Conservation (phyloP, 495 filamentous ascomycete genomes). For the Neurospora sp. region DNA sequence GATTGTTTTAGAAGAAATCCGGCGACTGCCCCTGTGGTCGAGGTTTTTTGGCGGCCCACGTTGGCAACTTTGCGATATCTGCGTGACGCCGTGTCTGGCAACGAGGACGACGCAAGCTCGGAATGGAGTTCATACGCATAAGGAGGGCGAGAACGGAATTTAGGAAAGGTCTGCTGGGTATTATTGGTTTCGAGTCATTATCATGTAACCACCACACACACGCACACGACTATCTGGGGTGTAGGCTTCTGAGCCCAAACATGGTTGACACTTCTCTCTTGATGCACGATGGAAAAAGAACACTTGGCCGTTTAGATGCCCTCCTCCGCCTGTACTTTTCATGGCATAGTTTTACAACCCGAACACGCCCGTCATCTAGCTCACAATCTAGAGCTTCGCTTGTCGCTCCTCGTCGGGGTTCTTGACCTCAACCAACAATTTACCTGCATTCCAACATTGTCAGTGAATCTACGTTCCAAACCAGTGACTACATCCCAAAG, state of each 20-base stretch:
- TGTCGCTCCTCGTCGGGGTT: slow-evolving; percentile 8
- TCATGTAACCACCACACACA: not conserved
- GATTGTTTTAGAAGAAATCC: not conserved
- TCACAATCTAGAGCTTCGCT: not conserved
- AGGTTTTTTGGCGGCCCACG: not conserved
- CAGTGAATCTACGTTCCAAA: not conserved
- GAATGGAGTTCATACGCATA: not conserved
- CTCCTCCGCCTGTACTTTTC: not conserved
- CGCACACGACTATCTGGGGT: not conserved
- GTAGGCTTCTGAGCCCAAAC: not conserved
- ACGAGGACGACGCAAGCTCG: not conserved
- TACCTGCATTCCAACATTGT: slow-evolving; percentile 11
- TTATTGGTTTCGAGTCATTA: not conserved
- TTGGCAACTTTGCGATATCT: not conserved
- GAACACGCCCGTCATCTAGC: not conserved
- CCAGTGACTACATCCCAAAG: too few relatives aligned
- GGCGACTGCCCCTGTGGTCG: not conserved
- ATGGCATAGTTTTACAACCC: not conserved
- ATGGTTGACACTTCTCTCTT: not conserved
- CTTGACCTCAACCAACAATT: slow-evolving; percentile 24
- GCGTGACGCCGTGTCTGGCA: not conserved
- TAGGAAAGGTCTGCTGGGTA: not conserved
- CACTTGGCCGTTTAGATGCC: not conserved
- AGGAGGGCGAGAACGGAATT: not conserved
- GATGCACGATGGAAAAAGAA: not conserved